A percentile compares a stretch with the other conserved stretches of the same genome.
These are phyloP conservation scores for Calamus simplicifolius DNA, from an alignment of 176 grass and related monocot genomes.

Conservation along the genomic window DNA sequence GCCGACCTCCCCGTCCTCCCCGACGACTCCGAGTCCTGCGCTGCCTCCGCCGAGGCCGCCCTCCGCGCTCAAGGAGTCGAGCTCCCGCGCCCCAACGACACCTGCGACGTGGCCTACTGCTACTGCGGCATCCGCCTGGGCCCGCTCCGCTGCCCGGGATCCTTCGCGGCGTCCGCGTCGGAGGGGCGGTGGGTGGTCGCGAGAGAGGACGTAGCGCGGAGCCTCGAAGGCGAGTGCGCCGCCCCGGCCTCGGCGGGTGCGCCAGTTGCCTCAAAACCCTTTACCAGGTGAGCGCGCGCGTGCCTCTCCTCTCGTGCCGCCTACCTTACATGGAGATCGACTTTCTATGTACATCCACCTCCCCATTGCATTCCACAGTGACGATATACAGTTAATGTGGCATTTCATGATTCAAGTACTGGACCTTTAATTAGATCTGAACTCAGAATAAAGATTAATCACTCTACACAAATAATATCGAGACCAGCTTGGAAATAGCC, in stretches of 20 bases:
- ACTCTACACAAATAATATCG: too few species aligned
- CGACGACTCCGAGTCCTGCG: conserved; percentile 61
- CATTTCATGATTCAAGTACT: too few species aligned
- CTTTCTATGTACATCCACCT: too few species aligned
- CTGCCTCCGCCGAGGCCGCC: conserved; percentile 49
- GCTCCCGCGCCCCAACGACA: conserved; percentile 50
- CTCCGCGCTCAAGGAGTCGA: conserved; percentile 33
- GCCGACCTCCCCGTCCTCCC: conserved; percentile 55
- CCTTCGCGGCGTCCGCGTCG: conserved; percentile 3
- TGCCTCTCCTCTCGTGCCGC: neutral
- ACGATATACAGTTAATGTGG: too few species aligned
- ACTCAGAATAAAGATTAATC: too few species aligned
- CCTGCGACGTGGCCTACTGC: conserved; percentile 78
- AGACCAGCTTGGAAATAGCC: too few species aligned
- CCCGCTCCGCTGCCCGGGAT: conserved; percentile 10
- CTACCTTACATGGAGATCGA: too few species aligned
- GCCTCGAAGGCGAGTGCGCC: conserved; percentile 3
- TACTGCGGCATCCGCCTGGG: conserved; percentile 74
- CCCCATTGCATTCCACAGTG: too few species aligned
- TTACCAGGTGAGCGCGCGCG: conserved; percentile 8
- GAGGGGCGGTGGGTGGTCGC: conserved; percentile 4
- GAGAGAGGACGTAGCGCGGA: neutral
- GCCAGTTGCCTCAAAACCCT: conserved; percentile 9
- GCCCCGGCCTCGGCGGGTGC: conserved; percentile 1
- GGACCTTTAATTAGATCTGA: too few species aligned